Evolutionary conservation across 352 stramenopile genomes (phyloP).

Genomic region (Pythium sp.): DNA sequence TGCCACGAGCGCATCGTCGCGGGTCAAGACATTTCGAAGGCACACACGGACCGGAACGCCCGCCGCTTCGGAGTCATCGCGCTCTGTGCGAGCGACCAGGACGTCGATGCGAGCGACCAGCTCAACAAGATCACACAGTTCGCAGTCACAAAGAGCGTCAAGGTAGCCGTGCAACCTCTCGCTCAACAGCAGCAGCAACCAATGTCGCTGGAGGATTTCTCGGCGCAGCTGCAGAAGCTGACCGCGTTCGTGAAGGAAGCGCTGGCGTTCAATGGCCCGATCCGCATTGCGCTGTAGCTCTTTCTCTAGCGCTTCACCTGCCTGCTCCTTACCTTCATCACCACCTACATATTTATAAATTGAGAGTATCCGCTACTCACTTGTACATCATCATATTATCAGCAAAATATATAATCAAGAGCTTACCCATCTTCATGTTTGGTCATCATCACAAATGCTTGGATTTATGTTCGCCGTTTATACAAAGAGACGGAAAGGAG

Average conservation of each 20-base stretch:
- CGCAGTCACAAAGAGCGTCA: constrained; percentile 39
- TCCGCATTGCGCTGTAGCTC: constrained; percentile 19
- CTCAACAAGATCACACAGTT: constrained; percentile 34
- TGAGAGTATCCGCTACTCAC: not conserved
- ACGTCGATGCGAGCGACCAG: constrained; percentile 24
- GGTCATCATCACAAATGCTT: not conserved
- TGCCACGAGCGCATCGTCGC: constrained; percentile 33
- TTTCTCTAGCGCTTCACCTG: not conserved
- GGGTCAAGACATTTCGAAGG: constrained; percentile 17
- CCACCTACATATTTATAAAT: constrained; percentile 11
- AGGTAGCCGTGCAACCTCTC: constrained; percentile 11
- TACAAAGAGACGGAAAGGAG: not conserved
- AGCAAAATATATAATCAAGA: not conserved
- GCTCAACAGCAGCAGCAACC: not conserved
- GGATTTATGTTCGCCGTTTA: constrained; percentile 1
- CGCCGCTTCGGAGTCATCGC: constrained; percentile 26
- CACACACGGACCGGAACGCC: constrained; percentile 21
- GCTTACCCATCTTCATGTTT: not conserved
- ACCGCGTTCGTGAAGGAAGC: constrained; percentile 28
- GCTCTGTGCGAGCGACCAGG: constrained; percentile 31
- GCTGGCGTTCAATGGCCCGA: constrained; percentile 18
- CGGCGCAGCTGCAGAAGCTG: constrained; percentile 30
- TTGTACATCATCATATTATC: not conserved
- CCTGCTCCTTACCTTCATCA: not conserved
- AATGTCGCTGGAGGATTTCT: constrained; percentile 31